Evolutionary conservation across 2,329 filamentous ascomycete species (phyloP).

Genomic region (Xylariaceae sp.): DNA sequence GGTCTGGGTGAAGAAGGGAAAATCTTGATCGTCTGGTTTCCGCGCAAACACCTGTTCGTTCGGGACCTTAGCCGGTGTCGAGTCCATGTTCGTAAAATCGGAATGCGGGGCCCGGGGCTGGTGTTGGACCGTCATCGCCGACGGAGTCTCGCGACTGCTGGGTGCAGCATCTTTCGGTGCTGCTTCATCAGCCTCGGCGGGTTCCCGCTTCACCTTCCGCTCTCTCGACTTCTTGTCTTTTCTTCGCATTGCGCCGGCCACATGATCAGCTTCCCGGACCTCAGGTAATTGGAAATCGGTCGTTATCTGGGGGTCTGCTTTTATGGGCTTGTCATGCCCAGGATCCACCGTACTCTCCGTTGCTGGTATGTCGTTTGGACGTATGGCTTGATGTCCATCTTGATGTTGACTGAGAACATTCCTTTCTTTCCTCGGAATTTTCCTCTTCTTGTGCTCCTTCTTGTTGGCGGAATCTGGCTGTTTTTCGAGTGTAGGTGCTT

Average conservation of each 20-base stretch:
- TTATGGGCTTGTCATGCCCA: not conserved
- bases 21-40: conserved; percentile 44
- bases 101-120: conserved; percentile 30
- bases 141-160: conserved; percentile 2
- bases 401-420: too few relatives aligned
- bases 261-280: not conserved
- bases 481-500: conserved; percentile 7
- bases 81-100: conserved; percentile 47
- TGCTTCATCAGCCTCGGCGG: conserved; percentile 19
- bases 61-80: conserved; percentile 35
- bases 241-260: conserved; percentile 31
- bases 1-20: conserved; percentile 78
- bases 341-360: not conserved
- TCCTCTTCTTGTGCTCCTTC: conserved; percentile 47
- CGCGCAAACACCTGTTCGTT: conserved; percentile 38
- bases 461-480: conserved; percentile 44
- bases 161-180: conserved; percentile 27
- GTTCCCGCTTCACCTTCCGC: conserved; percentile 22
- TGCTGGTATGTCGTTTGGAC: not conserved
- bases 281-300: not conserved
- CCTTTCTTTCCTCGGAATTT: conserved; percentile 27
- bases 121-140: conserved; percentile 14
- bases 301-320: not conserved
- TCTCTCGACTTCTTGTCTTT: conserved; percentile 42
- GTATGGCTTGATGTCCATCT: conserved; percentile 4